phyloP scores from a whole-genome alignment of 2,329 filamentous ascomycete genomes.

The Rachicladosporium sp. region DNA sequence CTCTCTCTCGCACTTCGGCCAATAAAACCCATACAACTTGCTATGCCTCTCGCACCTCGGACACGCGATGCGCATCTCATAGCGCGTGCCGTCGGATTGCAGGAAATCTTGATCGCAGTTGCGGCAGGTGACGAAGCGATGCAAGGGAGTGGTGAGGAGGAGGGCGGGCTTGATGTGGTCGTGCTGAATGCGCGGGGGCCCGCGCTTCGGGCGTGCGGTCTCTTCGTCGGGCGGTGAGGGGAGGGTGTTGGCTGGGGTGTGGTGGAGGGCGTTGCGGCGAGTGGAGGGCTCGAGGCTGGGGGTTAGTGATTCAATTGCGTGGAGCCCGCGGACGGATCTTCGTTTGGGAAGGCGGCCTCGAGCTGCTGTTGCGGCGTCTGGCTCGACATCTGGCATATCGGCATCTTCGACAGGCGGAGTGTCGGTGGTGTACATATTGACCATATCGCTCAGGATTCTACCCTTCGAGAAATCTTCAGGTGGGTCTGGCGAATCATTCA shows the following conservation, averaged over 20 bases:
- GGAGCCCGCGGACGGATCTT: slow-evolving; percentile 1
- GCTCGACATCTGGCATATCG: background rate
- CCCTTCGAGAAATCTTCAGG: slow-evolving; percentile 16
- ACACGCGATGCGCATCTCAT: slow-evolving; percentile 73
- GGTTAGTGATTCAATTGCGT: background rate
- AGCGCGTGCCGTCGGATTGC: slow-evolving; percentile 60
- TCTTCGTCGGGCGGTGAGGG: slow-evolving; percentile 6
- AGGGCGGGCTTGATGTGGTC: slow-evolving; percentile 67
- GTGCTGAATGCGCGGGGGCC: slow-evolving; percentile 30
- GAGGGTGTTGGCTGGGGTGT: no score
- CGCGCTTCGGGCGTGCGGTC: slow-evolving; percentile 15
- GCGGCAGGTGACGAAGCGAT: slow-evolving; percentile 78
- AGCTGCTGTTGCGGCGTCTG: background rate
- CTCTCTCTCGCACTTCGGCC: slow-evolving; percentile 86
- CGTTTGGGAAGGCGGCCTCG: slow-evolving; percentile 4
- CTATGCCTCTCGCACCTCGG: slow-evolving; percentile 90
- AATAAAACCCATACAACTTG: slow-evolving; percentile 86
- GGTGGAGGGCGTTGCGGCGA: no score
- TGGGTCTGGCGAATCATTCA: slow-evolving; percentile 1
- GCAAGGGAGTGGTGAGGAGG: slow-evolving; percentile 62
- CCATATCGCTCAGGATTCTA: slow-evolving; percentile 19
- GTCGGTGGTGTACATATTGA: slow-evolving; percentile 18
- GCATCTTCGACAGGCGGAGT: slow-evolving; percentile 4
- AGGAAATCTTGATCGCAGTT: slow-evolving; percentile 76
- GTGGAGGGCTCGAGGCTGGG: background rate